A percentile compares a stretch with the other conserved stretches of the same genome.
These are phyloP conservation scores for Penicillium paradoxum DNA, from an alignment of 495 filamentous ascomycete species.

Conservation along the genomic window DNA sequence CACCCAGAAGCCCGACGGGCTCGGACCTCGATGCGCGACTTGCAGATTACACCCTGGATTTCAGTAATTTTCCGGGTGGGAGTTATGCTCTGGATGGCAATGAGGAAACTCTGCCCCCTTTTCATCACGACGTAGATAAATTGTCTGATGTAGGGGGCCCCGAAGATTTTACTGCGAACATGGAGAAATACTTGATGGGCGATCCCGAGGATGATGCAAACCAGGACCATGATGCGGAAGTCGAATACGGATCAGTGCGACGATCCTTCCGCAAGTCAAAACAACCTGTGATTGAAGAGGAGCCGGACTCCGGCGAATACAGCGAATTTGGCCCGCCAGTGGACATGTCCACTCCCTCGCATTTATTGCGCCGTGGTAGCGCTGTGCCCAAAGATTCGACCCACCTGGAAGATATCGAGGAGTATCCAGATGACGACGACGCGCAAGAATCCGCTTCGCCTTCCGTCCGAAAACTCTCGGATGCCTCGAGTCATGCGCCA, in stretches of 20 bases:
- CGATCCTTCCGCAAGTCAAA: constrained; percentile 16
- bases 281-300: constrained; percentile 34
- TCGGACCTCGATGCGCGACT: constrained; percentile 41
- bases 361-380: constrained; percentile 32
- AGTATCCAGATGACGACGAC: constrained; percentile 30
- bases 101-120: constrained; percentile 25
- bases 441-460: constrained; percentile 24
- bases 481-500: constrained; percentile 12
- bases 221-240: constrained; percentile 14
- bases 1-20: constrained; percentile 24
- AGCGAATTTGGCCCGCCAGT: constrained; percentile 45
- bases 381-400: constrained; percentile 31
- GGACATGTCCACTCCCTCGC: constrained; percentile 47
- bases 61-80: constrained; percentile 40
- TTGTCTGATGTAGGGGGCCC: constrained; percentile 48
- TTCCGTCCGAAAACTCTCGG: constrained; percentile 26
- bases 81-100: constrained; percentile 25
- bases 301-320: constrained; percentile 34
- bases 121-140: constrained; percentile 23
- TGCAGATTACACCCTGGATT: constrained; percentile 45
- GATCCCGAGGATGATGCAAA: constrained; percentile 16
- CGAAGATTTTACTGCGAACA: constrained; percentile 48
- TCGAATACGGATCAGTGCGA: constrained; percentile 12
- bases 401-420: constrained; percentile 41
- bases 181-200: constrained; percentile 47